Conservation (phyloP, 208 protist genomes). For the Leishmania martiniquensis region DNA sequence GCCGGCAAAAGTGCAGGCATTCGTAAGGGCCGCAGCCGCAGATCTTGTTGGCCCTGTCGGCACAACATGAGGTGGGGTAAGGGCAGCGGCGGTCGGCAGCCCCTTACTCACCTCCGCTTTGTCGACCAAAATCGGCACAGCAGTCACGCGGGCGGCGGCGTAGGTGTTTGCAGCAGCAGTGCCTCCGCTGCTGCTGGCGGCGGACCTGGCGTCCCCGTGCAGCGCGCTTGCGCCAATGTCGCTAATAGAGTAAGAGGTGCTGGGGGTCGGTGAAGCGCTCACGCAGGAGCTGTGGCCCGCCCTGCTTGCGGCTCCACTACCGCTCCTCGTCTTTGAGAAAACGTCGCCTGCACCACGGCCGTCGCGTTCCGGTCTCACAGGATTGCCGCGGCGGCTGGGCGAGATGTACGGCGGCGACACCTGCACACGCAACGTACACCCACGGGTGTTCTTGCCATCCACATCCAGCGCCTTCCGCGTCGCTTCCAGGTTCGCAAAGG, state of each 20-base stretch:
- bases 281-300: neutral
- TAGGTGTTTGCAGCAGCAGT: neutral
- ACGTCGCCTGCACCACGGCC: neutral
- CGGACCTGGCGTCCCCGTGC: neutral
- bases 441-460: slow-evolving; percentile 82
- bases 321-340: neutral
- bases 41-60: neutral
- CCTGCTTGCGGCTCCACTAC: neutral
- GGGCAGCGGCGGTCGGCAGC: neutral
- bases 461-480: slow-evolving; percentile 65
- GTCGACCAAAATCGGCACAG: neutral
- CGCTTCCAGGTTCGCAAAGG: slow-evolving; percentile 54
- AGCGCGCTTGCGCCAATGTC: neutral
- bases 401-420: slow-evolving; percentile 83
- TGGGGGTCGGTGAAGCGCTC: slow-evolving; percentile 5
- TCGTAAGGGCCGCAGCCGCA: neutral
- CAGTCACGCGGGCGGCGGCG: neutral
- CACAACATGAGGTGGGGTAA: neutral
- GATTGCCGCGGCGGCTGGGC: slow-evolving; percentile 53
- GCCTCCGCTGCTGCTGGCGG: neutral
- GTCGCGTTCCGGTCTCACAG: slow-evolving; percentile 32
- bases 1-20: neutral
- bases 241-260: neutral
- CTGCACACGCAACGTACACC: slow-evolving; percentile 81
- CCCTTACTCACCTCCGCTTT: neutral